These are phyloP conservation scores for Solidago caesia DNA, from an alignment of 129 eudicot genomes.

Conservation along the genomic window DNA sequence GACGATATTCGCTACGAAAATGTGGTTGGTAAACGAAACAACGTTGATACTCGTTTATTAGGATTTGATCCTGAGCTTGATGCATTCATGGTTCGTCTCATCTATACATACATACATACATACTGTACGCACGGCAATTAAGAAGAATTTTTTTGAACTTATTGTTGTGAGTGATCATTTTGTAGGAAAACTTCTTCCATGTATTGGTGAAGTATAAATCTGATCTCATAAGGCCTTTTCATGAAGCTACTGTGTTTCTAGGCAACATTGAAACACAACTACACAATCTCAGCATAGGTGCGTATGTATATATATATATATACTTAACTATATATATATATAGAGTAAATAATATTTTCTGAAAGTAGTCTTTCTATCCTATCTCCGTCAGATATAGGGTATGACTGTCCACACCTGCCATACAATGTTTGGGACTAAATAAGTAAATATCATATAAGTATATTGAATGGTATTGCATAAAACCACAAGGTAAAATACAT, in stretches of 20 bases:
- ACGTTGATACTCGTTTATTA: conserved; percentile 24
- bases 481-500: no score
- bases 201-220: conserved; percentile 76
- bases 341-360: no score
- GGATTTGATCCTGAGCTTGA: conserved; percentile 96
- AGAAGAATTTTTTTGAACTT: background rate
- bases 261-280: conserved; percentile 70
- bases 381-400: no score
- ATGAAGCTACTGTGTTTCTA: conserved; percentile 78
- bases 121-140: no score
- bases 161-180: conserved; percentile 3
- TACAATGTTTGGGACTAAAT: no score
- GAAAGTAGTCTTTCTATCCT: no score
- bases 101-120: background rate
- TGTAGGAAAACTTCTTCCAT: conserved; percentile 72
- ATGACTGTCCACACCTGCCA: no score
- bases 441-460: no score
- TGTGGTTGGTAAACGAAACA: conserved; percentile 42
- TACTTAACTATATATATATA: background rate
- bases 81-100: conserved; percentile 67
- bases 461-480: no score
- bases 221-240: conserved; percentile 83
- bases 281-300: conserved; percentile 69
- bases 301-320: background rate
- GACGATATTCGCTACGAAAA: conserved; percentile 75